Evolutionary conservation across 2,329 filamentous ascomycete genomes (phyloP), one percentile per base, ranked within the genome.

Genomic region (Colletotrichum musicola): DNA sequence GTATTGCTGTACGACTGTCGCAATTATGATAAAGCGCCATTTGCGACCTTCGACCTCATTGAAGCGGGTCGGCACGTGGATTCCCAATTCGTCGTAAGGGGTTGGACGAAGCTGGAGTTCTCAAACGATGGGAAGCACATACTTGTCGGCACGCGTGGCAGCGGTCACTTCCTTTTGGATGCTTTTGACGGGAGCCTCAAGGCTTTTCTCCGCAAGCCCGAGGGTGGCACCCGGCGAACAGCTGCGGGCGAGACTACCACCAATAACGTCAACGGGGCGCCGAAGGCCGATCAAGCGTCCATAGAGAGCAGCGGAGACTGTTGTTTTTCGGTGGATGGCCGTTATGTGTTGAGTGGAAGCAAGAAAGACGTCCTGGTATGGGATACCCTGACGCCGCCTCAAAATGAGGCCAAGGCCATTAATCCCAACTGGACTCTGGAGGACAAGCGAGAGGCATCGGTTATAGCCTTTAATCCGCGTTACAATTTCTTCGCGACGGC

Each of bases 91-190:
- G 80, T 86, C 1, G 83, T 88, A 69, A 86, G 86, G 60, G 91
- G 91, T 12, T 99, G 96, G 96, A 96, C 93, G 1, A 94, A 92
- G 73, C 86, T 99, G 49, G 94, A 97, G 75, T 98, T 99, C 77
- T 96, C 93, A 66, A 99, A 99, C 75, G 96, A 99, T 75, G 96
- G 96, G 18, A 97, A 97, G 76, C 89, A 89, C 69, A 81, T 99
- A 55, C 86, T 99, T 5, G 80, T 99, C 18, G 93, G 93, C 14
- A 98, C 95, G 2, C 93, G 91, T 56, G 93, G 93, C 6, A 87
- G 87, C 59, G 94, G 94, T 0, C 96, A 99, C 79, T 97, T 96
- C 75, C 83, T 99, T 2, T 84, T 99, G n/a, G 96, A 99, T 77
- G 93, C 95, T 1, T 98, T 98, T 77, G 90, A 93, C 49, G 96